Evolutionary conservation across 441 rosid species (phyloP), one percentile per base, ranked within the genome.

Genomic region (Brassica hybrid): DNA sequence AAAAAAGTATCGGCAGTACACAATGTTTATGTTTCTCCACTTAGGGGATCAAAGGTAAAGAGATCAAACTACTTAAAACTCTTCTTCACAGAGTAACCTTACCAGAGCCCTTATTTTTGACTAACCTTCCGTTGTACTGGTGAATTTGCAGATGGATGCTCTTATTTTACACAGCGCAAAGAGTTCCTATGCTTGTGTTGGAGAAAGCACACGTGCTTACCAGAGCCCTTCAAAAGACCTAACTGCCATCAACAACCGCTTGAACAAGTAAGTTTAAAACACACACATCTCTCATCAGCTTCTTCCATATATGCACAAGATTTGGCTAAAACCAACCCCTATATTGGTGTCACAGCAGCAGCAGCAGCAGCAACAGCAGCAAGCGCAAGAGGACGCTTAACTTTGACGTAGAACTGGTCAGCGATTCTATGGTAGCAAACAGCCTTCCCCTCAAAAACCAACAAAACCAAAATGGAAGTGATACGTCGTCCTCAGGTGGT

Each of bases 161-260:
- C 82, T 92, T 50, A 92, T 94, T 69, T 91, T 93, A 48, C 91
- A 94, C 76, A 89, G 92, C 84, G 83, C 93, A 9, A 92, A 86
- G 82, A 96, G 99, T 84, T 90, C 85, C 76, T 94, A 96, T 76
- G 97, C 98, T 69, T 92, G 98, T 86, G 97, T 96, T 65, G 98
- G 99, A 72, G 99, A 96, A 87, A 93, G 98, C 76, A 94, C 97
- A 14, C 97, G 85, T 68, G 96, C 99, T 14, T 96, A 88, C 81
- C 96, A 89, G 83, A 96, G 99, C 87, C 98, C 99, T 62, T 96
- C 99, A 11, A 96, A 94, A 76, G 98, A 96, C 84, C 84, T 96
- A 41, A 84, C 90, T 10, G 99, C 87, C 71, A 96, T 94, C 72
- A 94, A 96, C 81, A 87, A 87, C 83, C 97, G 86, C 72, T 79